These are phyloP conservation scores for Suhomyces taliae DNA, from an alignment of 1,139 yeast species.

Conservation along the genomic window DNA sequence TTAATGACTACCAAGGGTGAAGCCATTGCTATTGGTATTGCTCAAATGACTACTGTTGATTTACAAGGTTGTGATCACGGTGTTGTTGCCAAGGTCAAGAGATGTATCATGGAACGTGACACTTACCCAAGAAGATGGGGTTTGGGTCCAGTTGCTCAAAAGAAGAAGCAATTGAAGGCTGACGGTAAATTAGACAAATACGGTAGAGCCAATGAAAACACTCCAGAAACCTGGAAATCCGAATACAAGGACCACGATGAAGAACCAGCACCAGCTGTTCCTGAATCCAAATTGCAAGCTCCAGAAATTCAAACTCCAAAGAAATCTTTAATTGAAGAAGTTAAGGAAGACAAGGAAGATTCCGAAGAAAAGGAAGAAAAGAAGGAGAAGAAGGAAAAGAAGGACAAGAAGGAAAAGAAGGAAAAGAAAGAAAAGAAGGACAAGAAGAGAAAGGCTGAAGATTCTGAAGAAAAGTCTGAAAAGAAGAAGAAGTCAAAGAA, in stretches of 20 bases:
- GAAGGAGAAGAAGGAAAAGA: conserved; percentile 51
- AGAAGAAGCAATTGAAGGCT: conserved; percentile 96
- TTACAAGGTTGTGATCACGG: conserved; percentile 97
- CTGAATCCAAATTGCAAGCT: conserved; percentile 48
- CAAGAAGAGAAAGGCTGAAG: conserved; percentile 63
- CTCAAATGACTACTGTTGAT: conserved; percentile 98
- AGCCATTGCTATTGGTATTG: conserved; percentile 97
- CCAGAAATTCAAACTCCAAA: conserved; percentile 55
- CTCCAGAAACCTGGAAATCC: conserved; percentile 91
- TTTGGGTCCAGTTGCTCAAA: conserved; percentile 96
- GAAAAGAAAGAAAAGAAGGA: conserved; percentile 55
- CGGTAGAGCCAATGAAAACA: conserved; percentile 89
- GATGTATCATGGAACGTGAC: conserved; percentile 99
- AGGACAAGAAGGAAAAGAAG: conserved; percentile 66
- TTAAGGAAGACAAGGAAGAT: conserved; percentile 32
- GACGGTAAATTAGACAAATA: conserved; percentile 96
- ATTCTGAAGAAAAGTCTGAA: conserved; percentile 42
- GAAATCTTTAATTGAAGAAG: conserved; percentile 46
- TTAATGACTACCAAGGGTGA: conserved; percentile 99
- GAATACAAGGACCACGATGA: conserved; percentile 81
- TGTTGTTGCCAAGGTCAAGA: conserved; percentile 96
- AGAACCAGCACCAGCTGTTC: conserved; percentile 55
- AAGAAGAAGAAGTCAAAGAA: conserved; percentile 43
- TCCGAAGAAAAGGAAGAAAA: conserved; percentile 31
- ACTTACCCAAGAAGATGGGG: conserved; percentile 99